Evolutionary conservation across 169 alveolate genomes (phyloP).

Genomic region (Cytauxzoon felis): DNA sequence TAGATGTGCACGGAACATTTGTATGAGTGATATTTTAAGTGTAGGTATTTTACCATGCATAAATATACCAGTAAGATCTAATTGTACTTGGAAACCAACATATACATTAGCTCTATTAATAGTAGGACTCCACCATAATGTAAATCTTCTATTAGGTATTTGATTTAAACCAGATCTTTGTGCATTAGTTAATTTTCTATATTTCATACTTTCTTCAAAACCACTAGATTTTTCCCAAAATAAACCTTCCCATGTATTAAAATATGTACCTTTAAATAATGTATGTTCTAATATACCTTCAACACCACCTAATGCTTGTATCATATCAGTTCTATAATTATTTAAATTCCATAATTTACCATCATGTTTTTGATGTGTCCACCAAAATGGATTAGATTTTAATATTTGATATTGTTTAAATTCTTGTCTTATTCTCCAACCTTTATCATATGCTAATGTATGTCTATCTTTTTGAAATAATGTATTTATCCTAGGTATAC

Average conservation of each 20-base stretch:
- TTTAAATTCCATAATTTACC: slow-evolving; percentile 99
- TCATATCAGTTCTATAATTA: slow-evolving; percentile 99
- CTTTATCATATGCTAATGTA: slow-evolving; percentile 99
- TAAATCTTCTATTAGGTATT: slow-evolving; percentile 99
- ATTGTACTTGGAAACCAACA: slow-evolving; percentile 99
- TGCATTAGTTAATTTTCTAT: slow-evolving; percentile 99
- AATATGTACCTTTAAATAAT: slow-evolving; percentile 99
- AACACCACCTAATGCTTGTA: slow-evolving; percentile 99
- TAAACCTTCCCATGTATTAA: slow-evolving; percentile 99
- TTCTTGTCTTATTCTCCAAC: slow-evolving; percentile 99
- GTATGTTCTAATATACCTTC: slow-evolving; percentile 99
- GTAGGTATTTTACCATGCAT: slow-evolving; percentile 99
- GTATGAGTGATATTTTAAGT: slow-evolving; percentile 96
- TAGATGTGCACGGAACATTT: slow-evolving; percentile 99
- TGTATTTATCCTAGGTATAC: slow-evolving; percentile 99
- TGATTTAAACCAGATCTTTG: slow-evolving; percentile 98
- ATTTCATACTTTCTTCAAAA: slow-evolving; percentile 99
- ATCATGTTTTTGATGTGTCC: slow-evolving; percentile 99
- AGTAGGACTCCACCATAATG: slow-evolving; percentile 99
- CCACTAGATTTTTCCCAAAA: slow-evolving; percentile 99
- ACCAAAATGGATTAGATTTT: slow-evolving; percentile 99
- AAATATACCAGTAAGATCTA: slow-evolving; percentile 99
- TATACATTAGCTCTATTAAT: slow-evolving; percentile 99
- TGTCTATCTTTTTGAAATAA: slow-evolving; percentile 99
- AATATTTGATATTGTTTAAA: slow-evolving; percentile 95